Evolutionary conservation across 2,329 filamentous ascomycete species (phyloP).

Genomic region (Huntiella bhutanensis): DNA sequence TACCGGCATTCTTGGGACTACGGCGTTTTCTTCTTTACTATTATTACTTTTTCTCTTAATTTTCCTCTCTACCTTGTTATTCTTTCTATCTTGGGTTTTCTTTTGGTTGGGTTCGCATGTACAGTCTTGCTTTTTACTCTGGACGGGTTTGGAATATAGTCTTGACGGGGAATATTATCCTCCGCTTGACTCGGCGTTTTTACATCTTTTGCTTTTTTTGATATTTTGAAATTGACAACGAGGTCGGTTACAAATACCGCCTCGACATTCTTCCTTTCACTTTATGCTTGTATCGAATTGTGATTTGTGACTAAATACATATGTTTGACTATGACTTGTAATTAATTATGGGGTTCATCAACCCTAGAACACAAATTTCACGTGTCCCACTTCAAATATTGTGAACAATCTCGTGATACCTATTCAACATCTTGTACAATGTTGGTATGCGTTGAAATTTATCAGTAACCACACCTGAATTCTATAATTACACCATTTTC

Average conservation of each 20-base stretch:
- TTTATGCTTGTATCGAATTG: slow-evolving; percentile 5
- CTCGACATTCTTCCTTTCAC: neutral
- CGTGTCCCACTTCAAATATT: too few relatives aligned
- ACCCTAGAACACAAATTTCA: too few relatives aligned
- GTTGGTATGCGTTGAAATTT: too few relatives aligned
- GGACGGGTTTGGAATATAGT: too few relatives aligned
- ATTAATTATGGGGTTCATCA: neutral
- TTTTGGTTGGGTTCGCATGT: slow-evolving; percentile 9
- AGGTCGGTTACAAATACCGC: too few relatives aligned
- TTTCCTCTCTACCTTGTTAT: slow-evolving; percentile 3
- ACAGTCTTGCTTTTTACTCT: slow-evolving; percentile 11
- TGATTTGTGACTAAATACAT: slow-evolving; percentile 3
- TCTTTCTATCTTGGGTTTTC: neutral
- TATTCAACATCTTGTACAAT: too few relatives aligned
- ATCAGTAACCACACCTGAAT: too few relatives aligned
- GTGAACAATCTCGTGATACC: too few relatives aligned
- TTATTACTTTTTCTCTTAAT: slow-evolving; percentile 2
- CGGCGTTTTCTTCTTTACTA: slow-evolving; percentile 6
- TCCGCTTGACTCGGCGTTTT: neutral
- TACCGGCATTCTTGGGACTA: neutral
- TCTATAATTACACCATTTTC: too few relatives aligned
- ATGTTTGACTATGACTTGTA: neutral
- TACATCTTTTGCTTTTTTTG: neutral
- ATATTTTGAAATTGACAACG: neutral
- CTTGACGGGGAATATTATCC: slow-evolving; percentile 2